Percentiles rank a stretch among this genome's conserved stretches.
Evolutionary conservation across 345 rosid species (phyloP).

Genomic region (Passiflora organensis): DNA sequence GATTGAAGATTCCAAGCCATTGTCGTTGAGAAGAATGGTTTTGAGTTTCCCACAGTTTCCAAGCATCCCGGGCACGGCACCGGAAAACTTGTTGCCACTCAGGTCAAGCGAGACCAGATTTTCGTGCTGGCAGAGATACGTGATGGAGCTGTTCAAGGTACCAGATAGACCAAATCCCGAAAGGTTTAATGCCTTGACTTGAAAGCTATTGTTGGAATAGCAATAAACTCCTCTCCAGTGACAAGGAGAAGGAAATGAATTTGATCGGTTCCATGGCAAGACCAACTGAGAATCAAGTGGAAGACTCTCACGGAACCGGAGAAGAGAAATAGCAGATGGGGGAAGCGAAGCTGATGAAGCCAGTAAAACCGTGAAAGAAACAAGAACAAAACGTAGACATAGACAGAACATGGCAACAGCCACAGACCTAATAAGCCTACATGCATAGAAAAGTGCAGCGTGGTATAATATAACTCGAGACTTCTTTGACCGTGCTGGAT

Average conservation of each 20-base stretch:
- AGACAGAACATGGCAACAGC: constrained; percentile 13
- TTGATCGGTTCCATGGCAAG: constrained; percentile 32
- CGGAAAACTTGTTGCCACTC: constrained; percentile 37
- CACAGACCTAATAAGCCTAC: neutral
- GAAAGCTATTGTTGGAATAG: constrained; percentile 19
- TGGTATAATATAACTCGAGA: no score
- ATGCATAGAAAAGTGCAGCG: neutral
- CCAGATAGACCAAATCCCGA: constrained; percentile 31
- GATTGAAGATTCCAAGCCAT: constrained; percentile 22
- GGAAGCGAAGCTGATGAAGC: constrained; percentile 20
- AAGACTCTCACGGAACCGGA: constrained; percentile 29
- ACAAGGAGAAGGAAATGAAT: constrained; percentile 22
- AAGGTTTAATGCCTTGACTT: constrained; percentile 33
- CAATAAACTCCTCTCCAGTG: constrained; percentile 36
- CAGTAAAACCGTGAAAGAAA: constrained; percentile 5
- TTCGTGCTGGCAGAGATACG: constrained; percentile 29
- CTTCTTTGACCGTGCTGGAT: no score
- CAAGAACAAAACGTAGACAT: constrained; percentile 11
- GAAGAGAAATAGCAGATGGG: constrained; percentile 25
- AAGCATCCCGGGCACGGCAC: constrained; percentile 25
- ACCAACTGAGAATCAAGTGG: constrained; percentile 23
- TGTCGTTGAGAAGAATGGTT: constrained; percentile 28
- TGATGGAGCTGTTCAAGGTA: constrained; percentile 21
- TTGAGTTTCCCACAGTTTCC: constrained; percentile 26
- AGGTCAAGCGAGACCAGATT: constrained; percentile 32